A percentile compares a stretch with the other conserved stretches of the same genome.
These are phyloP conservation scores for Cucurbita ficifolia DNA, from an alignment of 306 rosid genomes.

Conservation along the genomic window DNA sequence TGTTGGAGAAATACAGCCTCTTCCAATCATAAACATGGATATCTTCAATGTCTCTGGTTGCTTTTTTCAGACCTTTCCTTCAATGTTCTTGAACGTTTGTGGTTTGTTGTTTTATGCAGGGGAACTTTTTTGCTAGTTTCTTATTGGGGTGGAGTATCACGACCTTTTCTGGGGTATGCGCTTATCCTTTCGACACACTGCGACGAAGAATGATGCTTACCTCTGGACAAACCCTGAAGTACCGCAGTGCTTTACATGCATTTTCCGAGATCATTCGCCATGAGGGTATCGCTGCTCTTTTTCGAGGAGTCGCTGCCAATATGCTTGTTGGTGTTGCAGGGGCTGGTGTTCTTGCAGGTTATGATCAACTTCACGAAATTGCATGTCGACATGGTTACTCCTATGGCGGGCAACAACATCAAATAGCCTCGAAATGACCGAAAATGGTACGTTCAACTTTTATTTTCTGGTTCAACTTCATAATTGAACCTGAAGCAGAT, in stretches of 20 bases:
- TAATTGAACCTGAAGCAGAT: not conserved
- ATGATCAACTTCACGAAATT: slow-evolving; percentile 63
- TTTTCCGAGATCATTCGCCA: slow-evolving; percentile 50
- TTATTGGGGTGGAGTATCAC: slow-evolving; percentile 93
- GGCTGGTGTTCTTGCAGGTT: slow-evolving; percentile 91
- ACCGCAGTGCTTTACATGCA: slow-evolving; percentile 52
- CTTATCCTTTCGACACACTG: slow-evolving; percentile 84
- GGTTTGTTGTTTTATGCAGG: slow-evolving; percentile 30
- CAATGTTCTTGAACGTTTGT: not conserved
- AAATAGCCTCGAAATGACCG: slow-evolving; percentile 32
- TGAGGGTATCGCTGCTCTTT: slow-evolving; percentile 67
- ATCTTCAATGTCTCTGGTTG: not conserved
- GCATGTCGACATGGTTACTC: slow-evolving; percentile 23
- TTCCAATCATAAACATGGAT: not conserved
- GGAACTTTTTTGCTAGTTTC: slow-evolving; percentile 80
- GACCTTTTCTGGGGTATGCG: slow-evolving; percentile 65
- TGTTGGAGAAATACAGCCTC: not conserved
- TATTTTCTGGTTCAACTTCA: not conserved
- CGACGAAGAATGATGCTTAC: slow-evolving; percentile 94
- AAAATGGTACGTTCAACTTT: not conserved
- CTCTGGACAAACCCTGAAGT: slow-evolving; percentile 67
- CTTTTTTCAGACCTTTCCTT: not conserved
- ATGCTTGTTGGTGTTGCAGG: slow-evolving; percentile 94
- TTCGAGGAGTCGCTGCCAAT: slow-evolving; percentile 75
- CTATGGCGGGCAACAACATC: slow-evolving; percentile 18